A percentile compares a stretch with the other conserved stretches of the same genome.
Evolutionary conservation across 129 eudicot species (phyloP).

Genomic region (Lactuca sativa): DNA sequence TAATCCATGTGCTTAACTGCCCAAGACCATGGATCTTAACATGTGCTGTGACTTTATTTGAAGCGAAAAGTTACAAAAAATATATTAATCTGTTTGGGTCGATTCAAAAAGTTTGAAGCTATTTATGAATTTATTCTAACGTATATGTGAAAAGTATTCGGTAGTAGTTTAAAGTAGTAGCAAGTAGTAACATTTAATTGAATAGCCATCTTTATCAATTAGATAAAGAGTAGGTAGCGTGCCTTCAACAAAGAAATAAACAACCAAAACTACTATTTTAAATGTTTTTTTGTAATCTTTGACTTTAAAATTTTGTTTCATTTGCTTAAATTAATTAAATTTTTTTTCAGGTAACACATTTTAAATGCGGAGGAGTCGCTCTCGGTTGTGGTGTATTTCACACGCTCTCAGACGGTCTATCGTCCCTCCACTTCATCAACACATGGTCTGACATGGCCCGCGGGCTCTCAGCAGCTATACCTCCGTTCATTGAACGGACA

Average conservation of each 20-base stretch:
- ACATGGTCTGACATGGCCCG: slow-evolving; percentile 66
- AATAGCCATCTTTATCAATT: background rate
- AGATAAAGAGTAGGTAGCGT: slow-evolving; percentile 1
- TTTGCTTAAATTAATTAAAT: background rate
- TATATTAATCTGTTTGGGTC: too few relatives aligned
- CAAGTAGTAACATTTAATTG: background rate
- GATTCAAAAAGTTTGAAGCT: background rate
- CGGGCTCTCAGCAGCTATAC: slow-evolving; percentile 50
- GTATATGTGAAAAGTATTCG: background rate
- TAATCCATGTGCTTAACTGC: too few relatives aligned
- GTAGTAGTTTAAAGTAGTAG: background rate
- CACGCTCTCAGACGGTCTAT: slow-evolving; percentile 47
- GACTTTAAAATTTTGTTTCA: slow-evolving; percentile 10
- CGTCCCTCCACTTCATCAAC: slow-evolving; percentile 56
- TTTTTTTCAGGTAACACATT: slow-evolving; percentile 45
- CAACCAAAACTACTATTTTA: background rate
- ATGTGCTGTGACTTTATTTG: too few relatives aligned
- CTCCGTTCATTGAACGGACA: slow-evolving; percentile 73
- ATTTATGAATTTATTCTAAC: background rate
- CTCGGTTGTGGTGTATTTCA: slow-evolving; percentile 52
- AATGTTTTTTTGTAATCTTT: slow-evolving; percentile 9
- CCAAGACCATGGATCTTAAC: too few relatives aligned
- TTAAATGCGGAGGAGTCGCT: slow-evolving; percentile 61
- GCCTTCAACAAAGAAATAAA: background rate
- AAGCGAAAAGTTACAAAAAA: too few relatives aligned